Conservation (phyloP, 1,139 yeast genomes). For the Blastobotrys persicus region DNA sequence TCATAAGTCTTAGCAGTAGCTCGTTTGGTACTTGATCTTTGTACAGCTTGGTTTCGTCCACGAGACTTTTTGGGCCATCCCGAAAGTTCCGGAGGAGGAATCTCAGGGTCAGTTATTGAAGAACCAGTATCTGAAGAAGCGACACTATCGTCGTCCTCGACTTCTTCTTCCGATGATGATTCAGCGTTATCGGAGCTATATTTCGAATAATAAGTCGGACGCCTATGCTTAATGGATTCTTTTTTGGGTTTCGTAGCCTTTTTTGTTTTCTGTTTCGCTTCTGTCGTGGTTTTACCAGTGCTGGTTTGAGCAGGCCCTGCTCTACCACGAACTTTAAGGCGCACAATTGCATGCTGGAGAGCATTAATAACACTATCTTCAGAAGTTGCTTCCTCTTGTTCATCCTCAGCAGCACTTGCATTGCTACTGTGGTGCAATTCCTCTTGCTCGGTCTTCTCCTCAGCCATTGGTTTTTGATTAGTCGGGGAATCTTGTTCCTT, state of each 20-base stretch:
- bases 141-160: too few relatives aligned
- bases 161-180: neutral
- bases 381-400: neutral
- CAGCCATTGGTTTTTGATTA: neutral
- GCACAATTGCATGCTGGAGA: conserved; percentile 13
- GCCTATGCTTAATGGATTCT: neutral
- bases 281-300: neutral
- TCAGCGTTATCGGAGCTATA: neutral
- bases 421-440: neutral
- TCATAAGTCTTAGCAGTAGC: conserved; percentile 1
- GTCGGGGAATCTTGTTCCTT: neutral
- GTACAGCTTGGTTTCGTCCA: too few relatives aligned
- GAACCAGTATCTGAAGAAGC: neutral
- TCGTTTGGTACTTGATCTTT: neutral
- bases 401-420: neutral
- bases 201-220: too few relatives aligned
- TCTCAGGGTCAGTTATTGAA: conserved; percentile 1
- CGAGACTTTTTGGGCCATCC: too few relatives aligned
- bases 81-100: too few relatives aligned
- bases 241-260: neutral
- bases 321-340: conserved; percentile 3
- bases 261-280: neutral
- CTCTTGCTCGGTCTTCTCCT: neutral
- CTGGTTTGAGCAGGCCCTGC: conserved; percentile 2
- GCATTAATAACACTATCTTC: conserved; percentile 13